These are phyloP conservation scores for Litchi chinensis DNA, from an alignment of 345 rosid genomes.

Conservation along the genomic window DNA sequence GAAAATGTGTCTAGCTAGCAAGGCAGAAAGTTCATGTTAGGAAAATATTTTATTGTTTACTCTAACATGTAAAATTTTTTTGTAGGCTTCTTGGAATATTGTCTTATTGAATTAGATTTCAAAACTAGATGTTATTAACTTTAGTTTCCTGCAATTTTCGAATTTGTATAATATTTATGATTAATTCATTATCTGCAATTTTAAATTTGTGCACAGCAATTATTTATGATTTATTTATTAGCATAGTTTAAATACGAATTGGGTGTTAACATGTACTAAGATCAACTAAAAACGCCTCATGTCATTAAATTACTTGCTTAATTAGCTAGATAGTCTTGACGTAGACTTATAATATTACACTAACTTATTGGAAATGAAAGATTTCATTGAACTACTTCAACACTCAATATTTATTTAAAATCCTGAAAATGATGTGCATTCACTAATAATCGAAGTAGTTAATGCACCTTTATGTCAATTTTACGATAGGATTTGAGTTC, in stretches of 20 bases:
- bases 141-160: background rate
- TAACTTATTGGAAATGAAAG: too few relatives aligned
- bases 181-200: too few relatives aligned
- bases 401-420: too few relatives aligned
- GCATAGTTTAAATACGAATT: background rate
- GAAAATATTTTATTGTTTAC: constrained; percentile 1
- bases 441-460: too few relatives aligned
- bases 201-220: too few relatives aligned
- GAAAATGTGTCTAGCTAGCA: background rate
- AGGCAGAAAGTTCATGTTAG: constrained; percentile 22
- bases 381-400: too few relatives aligned
- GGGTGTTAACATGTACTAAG: background rate
- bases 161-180: background rate
- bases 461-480: too few relatives aligned
- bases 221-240: too few relatives aligned
- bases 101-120: background rate
- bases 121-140: background rate
- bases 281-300: background rate
- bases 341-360: background rate
- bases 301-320: background rate
- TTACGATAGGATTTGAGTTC: too few relatives aligned
- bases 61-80: constrained; percentile 16
- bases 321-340: background rate
- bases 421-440: too few relatives aligned
- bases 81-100: background rate